Base-by-base conservation (phyloP, 306 rosid genomes). In the Acacia crassicarpa region DNA sequence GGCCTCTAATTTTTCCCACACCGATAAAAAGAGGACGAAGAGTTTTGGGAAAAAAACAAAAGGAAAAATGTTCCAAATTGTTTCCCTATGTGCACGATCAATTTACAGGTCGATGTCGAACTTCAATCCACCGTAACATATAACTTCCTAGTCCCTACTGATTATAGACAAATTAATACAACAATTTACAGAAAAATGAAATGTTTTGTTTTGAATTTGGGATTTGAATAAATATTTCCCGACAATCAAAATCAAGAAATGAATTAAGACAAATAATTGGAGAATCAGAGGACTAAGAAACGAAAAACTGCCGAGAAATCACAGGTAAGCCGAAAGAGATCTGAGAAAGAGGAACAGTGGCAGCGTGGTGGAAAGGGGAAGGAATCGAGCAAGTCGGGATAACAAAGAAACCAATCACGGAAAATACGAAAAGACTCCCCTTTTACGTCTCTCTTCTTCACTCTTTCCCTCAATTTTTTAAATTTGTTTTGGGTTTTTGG, bases 281-380 rank as follows among this genome's bases (percentile, higher is more conserved):
- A 27, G 35, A 77, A 73, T 16, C 61, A 6, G 35, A 14, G 43
- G 81, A 79, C 73, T 81, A 65, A 7, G 53, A 59, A 75, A 72
- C 35, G 17, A 78, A 77, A 81, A 86, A 76, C 77, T 54, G 74
- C 84, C 83, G 69, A 81, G 35, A 66, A 71, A 63, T 69, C 82
- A 78, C 87, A 84, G 71, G 88, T 80, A 74, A 78, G 79, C 67
- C 75, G 72, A 85, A 78, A 73, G 83, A 41, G 84, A 84, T 84
- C 84, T 0, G 85, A 74, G 72, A 85, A 83, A 78, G 86, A 82
- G 78, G 84, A 82, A 63, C 54, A 38, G 67, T 43, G 46, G 17
- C 78, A 46, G 82, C 85, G 86, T 66, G 71, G 44, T 23, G 17
- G 69, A 32, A 27, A 74, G 43, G 81, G 41, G 53, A 40, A 11